Evolutionary conservation across 352 stramenopile genomes (phyloP).

Genomic region (Pythium chondricola): DNA sequence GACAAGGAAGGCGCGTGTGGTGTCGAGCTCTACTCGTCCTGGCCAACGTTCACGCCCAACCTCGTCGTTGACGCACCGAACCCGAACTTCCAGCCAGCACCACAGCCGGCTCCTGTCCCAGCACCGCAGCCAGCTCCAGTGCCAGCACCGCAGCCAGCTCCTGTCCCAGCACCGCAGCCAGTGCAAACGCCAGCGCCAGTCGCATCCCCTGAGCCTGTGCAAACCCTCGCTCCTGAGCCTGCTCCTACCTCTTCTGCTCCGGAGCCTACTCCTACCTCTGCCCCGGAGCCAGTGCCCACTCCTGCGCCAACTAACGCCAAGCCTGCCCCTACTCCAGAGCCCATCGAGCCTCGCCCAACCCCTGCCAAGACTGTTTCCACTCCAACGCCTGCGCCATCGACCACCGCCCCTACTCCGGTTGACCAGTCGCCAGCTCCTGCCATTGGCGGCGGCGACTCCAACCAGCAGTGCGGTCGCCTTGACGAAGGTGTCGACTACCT

Average conservation of each 20-base stretch:
- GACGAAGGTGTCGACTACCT: constrained; percentile 30
- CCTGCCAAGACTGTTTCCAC: background rate
- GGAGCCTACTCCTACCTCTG: background rate
- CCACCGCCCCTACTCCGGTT: constrained; percentile 1
- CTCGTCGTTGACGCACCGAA: constrained; percentile 18
- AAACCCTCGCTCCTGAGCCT: background rate
- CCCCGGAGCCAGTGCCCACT: background rate
- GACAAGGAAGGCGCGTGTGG: constrained; percentile 49
- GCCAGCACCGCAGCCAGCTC: background rate
- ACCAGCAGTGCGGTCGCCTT: constrained; percentile 6
- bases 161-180: background rate
- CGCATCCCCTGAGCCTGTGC: constrained; percentile 1
- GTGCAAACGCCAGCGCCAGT: background rate
- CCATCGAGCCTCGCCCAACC: background rate
- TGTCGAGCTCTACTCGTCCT: constrained; percentile 49
- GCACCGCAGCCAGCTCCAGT: background rate
- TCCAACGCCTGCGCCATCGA: background rate
- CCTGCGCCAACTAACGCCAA: background rate
- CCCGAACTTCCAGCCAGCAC: constrained; percentile 13
- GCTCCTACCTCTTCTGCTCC: constrained; percentile 1
- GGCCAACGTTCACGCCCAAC: constrained; percentile 36
- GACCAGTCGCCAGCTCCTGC: background rate
- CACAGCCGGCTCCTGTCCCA: background rate
- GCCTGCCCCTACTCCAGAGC: background rate
- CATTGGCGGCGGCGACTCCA: background rate